These are phyloP conservation scores for Rossbeevera mucosa DNA, from an alignment of 768 basidiomycete genomes.

Conservation along the genomic window DNA sequence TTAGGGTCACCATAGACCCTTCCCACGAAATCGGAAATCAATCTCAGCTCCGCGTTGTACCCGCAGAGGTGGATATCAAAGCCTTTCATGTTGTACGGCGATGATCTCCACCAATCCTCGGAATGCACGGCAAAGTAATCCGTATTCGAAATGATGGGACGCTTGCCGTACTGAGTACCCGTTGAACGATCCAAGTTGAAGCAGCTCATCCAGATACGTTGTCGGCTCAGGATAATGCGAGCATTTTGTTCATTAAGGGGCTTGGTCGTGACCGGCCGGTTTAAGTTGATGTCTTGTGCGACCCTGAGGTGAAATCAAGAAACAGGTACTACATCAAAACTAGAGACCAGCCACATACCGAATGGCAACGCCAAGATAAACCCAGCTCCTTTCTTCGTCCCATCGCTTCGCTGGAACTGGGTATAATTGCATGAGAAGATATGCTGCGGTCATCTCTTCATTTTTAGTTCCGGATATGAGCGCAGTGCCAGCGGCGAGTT, in stretches of 20 bases:
- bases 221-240: conserved; percentile 84
- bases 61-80: conserved; percentile 80
- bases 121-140: conserved; percentile 76
- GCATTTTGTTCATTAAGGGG: conserved; percentile 77
- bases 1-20: conserved; percentile 70
- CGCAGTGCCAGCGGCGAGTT: conserved; percentile 71
- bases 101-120: conserved; percentile 65
- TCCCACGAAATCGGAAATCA: conserved; percentile 55
- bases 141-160: conserved; percentile 68
- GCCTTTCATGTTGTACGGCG: conserved; percentile 60
- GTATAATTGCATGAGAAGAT: conserved; percentile 74
- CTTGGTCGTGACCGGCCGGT: conserved; percentile 67
- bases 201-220: conserved; percentile 86
- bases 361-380: conserved; percentile 86
- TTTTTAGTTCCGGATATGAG: conserved; percentile 73
- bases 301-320: conserved; percentile 45
- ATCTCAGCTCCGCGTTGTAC: conserved; percentile 69
- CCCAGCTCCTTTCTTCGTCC: conserved; percentile 89
- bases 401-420: conserved; percentile 71
- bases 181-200: conserved; percentile 89
- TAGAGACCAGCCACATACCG: conserved; percentile 42
- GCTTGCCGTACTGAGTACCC: conserved; percentile 84
- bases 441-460: conserved; percentile 83
- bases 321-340: neutral
- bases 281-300: conserved; percentile 86